Percentiles rank a stretch among this genome's conserved stretches.
These are phyloP conservation scores for Populus tomentosa DNA, from an alignment of 441 rosid species.

Conservation along the genomic window DNA sequence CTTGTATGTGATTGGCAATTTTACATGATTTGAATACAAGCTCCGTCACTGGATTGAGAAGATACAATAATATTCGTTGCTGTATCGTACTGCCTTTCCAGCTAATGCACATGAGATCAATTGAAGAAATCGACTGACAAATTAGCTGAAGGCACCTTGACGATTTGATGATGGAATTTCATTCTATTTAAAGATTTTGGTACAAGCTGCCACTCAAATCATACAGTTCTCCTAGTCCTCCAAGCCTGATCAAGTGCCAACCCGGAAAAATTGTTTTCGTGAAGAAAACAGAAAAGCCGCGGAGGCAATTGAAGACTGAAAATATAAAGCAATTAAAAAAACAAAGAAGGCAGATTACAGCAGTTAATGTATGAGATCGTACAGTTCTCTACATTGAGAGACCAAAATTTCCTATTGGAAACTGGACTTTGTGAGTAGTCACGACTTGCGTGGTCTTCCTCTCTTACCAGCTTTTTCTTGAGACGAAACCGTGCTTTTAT, in stretches of 20 bases:
- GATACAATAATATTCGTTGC: too few relatives aligned
- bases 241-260: not conserved
- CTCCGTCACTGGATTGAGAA: too few relatives aligned
- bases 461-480: constrained; percentile 51
- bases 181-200: not conserved
- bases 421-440: constrained; percentile 10
- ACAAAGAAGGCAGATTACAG: constrained; percentile 15
- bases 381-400: constrained; percentile 38
- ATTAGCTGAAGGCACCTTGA: not conserved
- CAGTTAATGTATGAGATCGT: constrained; percentile 3
- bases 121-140: too few relatives aligned
- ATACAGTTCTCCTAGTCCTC: not conserved
- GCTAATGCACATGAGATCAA: not conserved
- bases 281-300: not conserved
- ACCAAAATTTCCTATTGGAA: constrained; percentile 34
- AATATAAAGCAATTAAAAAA: not conserved
- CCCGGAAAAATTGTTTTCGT: constrained; percentile 3
- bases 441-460: constrained; percentile 78
- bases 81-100: too few relatives aligned
- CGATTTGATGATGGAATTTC: not conserved
- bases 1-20: too few relatives aligned
- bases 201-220: constrained; percentile 8
- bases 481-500: constrained; percentile 26
- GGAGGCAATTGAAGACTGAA: not conserved
- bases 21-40: too few relatives aligned